phyloP scores from a whole-genome alignment of 2,329 filamentous ascomycete genomes.

The Penicillium rolfsii region DNA sequence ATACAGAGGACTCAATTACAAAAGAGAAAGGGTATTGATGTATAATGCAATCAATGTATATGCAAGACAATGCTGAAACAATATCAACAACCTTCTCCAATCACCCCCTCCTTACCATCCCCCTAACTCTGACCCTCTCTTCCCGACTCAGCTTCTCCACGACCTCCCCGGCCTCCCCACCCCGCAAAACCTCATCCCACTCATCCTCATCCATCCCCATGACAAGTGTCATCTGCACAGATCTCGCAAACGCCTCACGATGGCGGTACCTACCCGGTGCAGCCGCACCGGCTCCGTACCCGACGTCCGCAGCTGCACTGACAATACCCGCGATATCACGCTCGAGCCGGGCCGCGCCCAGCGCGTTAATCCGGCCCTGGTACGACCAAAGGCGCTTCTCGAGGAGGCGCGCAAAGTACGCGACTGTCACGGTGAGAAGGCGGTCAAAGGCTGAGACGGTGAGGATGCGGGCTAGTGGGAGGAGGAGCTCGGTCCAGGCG shows the following conservation, averaged over 20 bases:
- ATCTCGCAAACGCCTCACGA: conserved; percentile 74
- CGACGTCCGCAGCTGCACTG: conserved; percentile 47
- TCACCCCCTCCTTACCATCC: conserved; percentile 57
- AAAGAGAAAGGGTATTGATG: too few species aligned
- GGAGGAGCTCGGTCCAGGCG: conserved; percentile 83
- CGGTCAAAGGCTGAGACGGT: conserved; percentile 74
- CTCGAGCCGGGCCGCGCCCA: conserved; percentile 82
- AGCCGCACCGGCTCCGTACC: conserved; percentile 35
- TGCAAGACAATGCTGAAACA: neutral
- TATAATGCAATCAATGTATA: neutral
- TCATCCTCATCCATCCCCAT: conserved; percentile 96
- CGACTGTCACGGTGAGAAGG: conserved; percentile 74
- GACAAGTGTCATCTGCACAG: conserved; percentile 79
- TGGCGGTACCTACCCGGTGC: conserved; percentile 67
- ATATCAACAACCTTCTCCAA: neutral
- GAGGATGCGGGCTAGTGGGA: conserved; percentile 81
- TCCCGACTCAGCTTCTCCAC: conserved; percentile 70
- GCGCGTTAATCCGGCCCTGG: conserved; percentile 75
- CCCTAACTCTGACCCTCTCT: conserved; percentile 73
- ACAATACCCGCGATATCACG: conserved; percentile 80
- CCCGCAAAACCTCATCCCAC: conserved; percentile 74
- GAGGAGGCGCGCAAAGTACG: conserved; percentile 74
- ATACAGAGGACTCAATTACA: too few species aligned
- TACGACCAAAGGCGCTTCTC: conserved; percentile 87
- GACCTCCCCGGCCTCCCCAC: conserved; percentile 51